Base-by-base conservation (phyloP, 176 grass and related monocot genomes). In the Secale cereale region DNA sequence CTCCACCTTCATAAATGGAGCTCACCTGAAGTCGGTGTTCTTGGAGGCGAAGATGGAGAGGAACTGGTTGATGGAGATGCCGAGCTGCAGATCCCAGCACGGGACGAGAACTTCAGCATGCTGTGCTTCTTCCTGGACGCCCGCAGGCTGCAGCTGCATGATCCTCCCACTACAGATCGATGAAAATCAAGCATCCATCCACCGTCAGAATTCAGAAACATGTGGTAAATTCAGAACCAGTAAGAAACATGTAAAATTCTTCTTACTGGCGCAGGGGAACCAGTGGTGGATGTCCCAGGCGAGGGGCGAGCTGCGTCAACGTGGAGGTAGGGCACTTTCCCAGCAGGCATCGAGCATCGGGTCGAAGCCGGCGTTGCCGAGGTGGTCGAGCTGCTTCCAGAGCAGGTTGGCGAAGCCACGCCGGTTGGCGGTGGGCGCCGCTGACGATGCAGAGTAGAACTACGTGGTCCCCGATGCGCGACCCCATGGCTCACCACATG, bases 71-170 rank as follows among this genome's bases (percentile, higher is more conserved):
- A 99, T 90, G 6, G 93, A 94, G 65, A 99, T 82, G 75, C 97
- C 93, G 19, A 99, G 81, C 83, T 99, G 97, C 23, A 99, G 90
- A 87, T 99, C 97, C 97, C 97, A 99, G 93, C 97, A 99, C 2
- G 97, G 97, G 41, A 91, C 68, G 80, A 96, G 91, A 99, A 99
- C 37, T 96, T 91, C 13, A 96, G 83, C 85, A 94, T 94, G 74
- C 81, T 90, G 36, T 89, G 89, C 81, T 92, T 99, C 91, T 86
- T 96, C 81, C 69, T 91, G 59, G 88, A 82, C 73, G 94, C 93
- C 81, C n/a, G n/a, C n/a, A n/a, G n/a, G n/a, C n/a, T 96, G 91
- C 79, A 86, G 89, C 79, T 99, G 91, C 71, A 96, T 46, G 75
- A 99, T 86, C 97, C 97, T 31, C 97, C n/a, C n/a, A n/a, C 97